phyloP scores from a whole-genome alignment of 768 basidiomycete genomes.

The Macrolepiota fuliginosa region DNA sequence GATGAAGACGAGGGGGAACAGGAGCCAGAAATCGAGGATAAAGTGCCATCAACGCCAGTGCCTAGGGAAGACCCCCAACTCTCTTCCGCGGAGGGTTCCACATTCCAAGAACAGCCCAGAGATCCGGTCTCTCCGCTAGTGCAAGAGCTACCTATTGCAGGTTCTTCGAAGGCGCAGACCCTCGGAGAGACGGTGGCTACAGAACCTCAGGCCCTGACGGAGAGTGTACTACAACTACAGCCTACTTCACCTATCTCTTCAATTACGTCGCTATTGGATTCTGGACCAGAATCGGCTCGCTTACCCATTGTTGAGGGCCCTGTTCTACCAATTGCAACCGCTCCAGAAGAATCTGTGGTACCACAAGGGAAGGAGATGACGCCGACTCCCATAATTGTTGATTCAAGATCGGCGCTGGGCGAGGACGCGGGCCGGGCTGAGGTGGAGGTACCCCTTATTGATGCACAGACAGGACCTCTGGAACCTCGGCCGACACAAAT shows the following conservation, averaged over 20 bases:
- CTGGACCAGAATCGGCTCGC: background rate
- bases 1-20: slow-evolving; percentile 28
- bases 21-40: slow-evolving; percentile 2
- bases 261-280: background rate
- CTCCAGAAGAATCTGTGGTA: background rate
- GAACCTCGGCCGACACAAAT: background rate
- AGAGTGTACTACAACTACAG: background rate
- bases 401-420: slow-evolving; percentile 5
- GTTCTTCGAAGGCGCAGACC: background rate
- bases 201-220: background rate
- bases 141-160: background rate
- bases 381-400: background rate
- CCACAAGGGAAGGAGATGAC: background rate
- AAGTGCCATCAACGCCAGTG: background rate
- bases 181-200: background rate
- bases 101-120: background rate
- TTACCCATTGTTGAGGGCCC: background rate
- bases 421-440: slow-evolving; percentile 21
- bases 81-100: background rate
- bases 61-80: background rate
- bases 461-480: background rate
- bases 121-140: background rate
- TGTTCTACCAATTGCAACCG: background rate
- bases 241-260: background rate
- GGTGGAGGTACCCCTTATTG: slow-evolving; percentile 24